Evolutionary conservation across 164 flowering plant genomes (phyloP), one percentile per base, ranked within the genome.

Genomic region (Aristolochia fimbriata): DNA sequence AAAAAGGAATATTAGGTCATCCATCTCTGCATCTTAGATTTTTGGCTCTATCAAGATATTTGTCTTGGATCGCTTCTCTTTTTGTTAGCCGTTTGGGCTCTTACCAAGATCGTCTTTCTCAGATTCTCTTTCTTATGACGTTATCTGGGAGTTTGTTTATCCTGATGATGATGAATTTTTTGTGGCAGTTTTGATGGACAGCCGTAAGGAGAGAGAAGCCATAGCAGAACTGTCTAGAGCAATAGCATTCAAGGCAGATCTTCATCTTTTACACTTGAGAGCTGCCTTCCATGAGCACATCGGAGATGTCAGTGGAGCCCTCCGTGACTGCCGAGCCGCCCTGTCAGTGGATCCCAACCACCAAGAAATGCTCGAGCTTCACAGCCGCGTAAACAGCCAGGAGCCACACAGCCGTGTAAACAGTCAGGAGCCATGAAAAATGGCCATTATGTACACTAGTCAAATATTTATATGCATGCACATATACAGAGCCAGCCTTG

Each of bases 291-390:
- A 90, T 46, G 97, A 94, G 76, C 91, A 90, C 75, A 68, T 78
- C 0, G 95, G 91, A 1, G 87, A 94, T 68, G 89, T 81, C 8
- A 37, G 71, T 51, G 84, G 87, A 8, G 97, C 97, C 0, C 68
- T 90, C 15, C 70, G 99, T 25, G 99, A 94, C 70, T 90, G 99
- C 63, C 77, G 96, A 25, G 97, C 99, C 20, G 93, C 97, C 15
- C 96, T 93, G 51, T 90, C 97, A 11, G 87, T 93, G 5, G 97
- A 93, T 46, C 99, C 99, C 14, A 83, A 82, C 69, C 97, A 93
- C 75, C 99, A 76, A 70, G 99, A 90, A 62, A 90, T 93, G 87
- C 65, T 90, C 53, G 94, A 93, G 62, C 87, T 93, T 63, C 99
- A 80, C 62, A 88, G 82, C 72, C 92, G 96, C 22, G 96, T 88